Conservation (phyloP, 352 stramenopile species). For the Phytophthora megakarya region DNA sequence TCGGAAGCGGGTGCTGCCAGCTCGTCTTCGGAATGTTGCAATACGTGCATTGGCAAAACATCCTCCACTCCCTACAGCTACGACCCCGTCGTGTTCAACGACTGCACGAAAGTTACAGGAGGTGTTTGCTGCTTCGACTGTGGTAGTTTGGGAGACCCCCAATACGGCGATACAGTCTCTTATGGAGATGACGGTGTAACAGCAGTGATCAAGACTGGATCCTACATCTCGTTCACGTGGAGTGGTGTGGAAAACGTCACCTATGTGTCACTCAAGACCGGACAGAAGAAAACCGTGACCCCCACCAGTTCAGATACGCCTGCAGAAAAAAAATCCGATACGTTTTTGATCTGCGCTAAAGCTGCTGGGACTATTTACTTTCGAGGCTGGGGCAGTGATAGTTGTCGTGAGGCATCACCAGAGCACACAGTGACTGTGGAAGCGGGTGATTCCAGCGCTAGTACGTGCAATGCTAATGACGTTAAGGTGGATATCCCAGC, state of each 20-base stretch:
- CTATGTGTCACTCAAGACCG: conserved; percentile 58
- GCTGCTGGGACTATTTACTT: conserved; percentile 58
- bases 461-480: conserved; percentile 30
- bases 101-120: conserved; percentile 50
- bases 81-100: conserved; percentile 60
- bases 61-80: conserved; percentile 62
- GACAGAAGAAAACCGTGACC: conserved; percentile 74
- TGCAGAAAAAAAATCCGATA: conserved; percentile 41
- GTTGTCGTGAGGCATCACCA: conserved; percentile 52
- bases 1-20: conserved; percentile 12
- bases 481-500: conserved; percentile 12
- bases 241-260: conserved; percentile 57
- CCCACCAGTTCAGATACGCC: conserved; percentile 40
- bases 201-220: conserved; percentile 51
- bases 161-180: conserved; percentile 37
- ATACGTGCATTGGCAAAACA: conserved; percentile 70
- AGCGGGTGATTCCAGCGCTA: conserved; percentile 30
- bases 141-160: conserved; percentile 41
- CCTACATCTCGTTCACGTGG: conserved; percentile 63
- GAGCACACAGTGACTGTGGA: conserved; percentile 55
- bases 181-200: conserved; percentile 54
- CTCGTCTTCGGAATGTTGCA: conserved; percentile 51
- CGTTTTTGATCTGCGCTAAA: conserved; percentile 67
- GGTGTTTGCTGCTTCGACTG: conserved; percentile 81
- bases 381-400: conserved; percentile 60